Evolutionary conservation across 208 protist genomes (phyloP), one percentile per base, ranked within the genome.

Genomic region (Strigomonas culicis): DNA sequence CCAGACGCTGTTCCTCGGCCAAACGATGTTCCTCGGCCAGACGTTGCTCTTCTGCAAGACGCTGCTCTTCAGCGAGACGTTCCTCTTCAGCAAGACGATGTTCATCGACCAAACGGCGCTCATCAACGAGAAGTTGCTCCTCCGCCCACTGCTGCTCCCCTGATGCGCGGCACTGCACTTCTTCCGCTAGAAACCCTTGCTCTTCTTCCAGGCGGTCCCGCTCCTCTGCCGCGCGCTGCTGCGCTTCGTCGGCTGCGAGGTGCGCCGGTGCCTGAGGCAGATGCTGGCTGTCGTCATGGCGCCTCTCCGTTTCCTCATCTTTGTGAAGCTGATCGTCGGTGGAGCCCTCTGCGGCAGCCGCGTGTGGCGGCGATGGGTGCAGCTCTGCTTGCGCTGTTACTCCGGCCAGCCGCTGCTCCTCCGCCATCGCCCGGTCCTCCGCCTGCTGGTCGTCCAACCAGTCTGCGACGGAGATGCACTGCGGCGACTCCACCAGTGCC

Each of bases 71-170:
- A 58, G 52, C 52, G 15, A 58, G 10, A 25, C 52, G 52, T 34
- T 58, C 24, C 32, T 58, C 52, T 30, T 58, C 52, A 55, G 49
- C 49, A n/a, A 58, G 27, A 31, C 52, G 52, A 4, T 58, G 24
- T 34, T 58, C 52, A 7, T 58, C 52, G 6, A 30, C 24, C 6
- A 27, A 19, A 25, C 52, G 52, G 8, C 32, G 24, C 32, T 58
- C 52, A 7, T 27, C 52, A 4, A 15, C 52, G 6, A 36, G 52
- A 28, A 24, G 56, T 22, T 62, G 47, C 31, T 63, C 65, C n/a
- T 57, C 72, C 58, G 65, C 72, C 2, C n/a, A 44, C 24, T 24
- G 52, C 52, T 49, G 53, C 34, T 52, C 62, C 50, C 66, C 71
- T 8, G 55, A 2, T 34, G 22, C 11, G 25, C 47, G 47, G 3